Base-by-base conservation (phyloP, 306 rosid species). In the Begonia peltatifolia region DNA sequence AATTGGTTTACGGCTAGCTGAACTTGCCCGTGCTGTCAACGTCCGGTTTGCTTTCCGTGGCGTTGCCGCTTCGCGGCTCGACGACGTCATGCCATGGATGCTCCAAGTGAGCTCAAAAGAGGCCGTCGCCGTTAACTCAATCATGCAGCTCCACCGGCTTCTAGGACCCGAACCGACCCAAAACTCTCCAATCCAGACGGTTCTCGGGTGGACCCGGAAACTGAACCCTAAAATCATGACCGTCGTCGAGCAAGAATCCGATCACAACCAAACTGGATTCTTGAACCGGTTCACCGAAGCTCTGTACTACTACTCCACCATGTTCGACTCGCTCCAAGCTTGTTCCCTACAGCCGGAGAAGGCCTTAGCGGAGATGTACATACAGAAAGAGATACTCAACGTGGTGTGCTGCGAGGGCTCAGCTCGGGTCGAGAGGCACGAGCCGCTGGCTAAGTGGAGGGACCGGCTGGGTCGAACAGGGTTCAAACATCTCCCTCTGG, bases 61-160 rank as follows among this genome's bases (percentile, higher is more conserved):
- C 0, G 97, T 88, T 3, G 93, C 97, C 15, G 95, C 97, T 20
- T 41, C 67, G 13, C 47, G 93, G 58, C 78, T 88, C 0, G 97
- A 88, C 55, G 97, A 88, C 42, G 95, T 88, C 53, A 76, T 79
- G 67, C 97, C 93, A 17, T 82, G 97, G 95, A 84, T 88, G 95
- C 87, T 88, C 2, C 79, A 84, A 64, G 87, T 79, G 20, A 62
- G 63, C 18, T 71, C 93, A 0, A 74, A 79, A 43, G 97, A 88
- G 18, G 93, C 89, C 0, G 82, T 88, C 11, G 97, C 95, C 2
- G 84, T 88, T 6, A 88, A 88, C 66, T 82, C 95, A 8, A 65
- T 88, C 60, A 56, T 84, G 89, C 97, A 88, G 59, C 89, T 88
- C 12, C 97, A 84, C 55, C 86, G 93, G 1, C 63, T 88, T 0